Conservation (phyloP, 257 asterid species). For the Hygrophila difformis region DNA sequence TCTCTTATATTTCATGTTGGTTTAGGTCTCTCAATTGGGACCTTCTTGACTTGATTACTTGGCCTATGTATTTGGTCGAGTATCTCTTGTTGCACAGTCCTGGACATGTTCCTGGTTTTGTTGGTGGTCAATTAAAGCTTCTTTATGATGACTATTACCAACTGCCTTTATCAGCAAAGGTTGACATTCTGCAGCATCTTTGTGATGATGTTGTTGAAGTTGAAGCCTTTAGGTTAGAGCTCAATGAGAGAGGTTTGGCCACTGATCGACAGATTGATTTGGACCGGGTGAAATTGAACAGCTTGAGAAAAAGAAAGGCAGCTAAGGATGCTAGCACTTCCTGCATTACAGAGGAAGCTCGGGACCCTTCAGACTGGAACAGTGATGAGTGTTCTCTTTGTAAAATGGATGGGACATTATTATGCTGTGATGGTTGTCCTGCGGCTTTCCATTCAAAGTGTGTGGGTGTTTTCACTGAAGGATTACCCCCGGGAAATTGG, state of each 20-base stretch:
- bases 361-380: conserved; percentile 59
- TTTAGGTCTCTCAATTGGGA: conserved; percentile 90
- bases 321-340: conserved; percentile 43
- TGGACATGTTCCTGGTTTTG: conserved; percentile 54
- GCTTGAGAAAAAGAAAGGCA: conserved; percentile 50
- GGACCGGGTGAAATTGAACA: conserved; percentile 37
- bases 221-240: conserved; percentile 63
- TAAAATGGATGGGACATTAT: conserved; percentile 88
- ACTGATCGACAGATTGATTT: conserved; percentile 45
- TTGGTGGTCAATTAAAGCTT: conserved; percentile 40
- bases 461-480: conserved; percentile 72
- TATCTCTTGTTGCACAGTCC: conserved; percentile 66
- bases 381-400: conserved; percentile 94
- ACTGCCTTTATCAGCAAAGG: conserved; percentile 54
- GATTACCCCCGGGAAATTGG: conserved; percentile 98
- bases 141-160: conserved; percentile 59
- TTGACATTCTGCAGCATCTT: conserved; percentile 70
- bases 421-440: conserved; percentile 99
- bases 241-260: conserved; percentile 51
- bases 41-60: conserved; percentile 80
- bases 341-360: conserved; percentile 46
- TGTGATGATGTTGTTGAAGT: conserved; percentile 89
- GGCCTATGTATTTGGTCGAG: conserved; percentile 89
- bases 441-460: conserved; percentile 95
- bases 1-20: conserved; percentile 15